Conservation (phyloP, 2,329 filamentous ascomycete genomes). For the Didymella keratinophila region DNA sequence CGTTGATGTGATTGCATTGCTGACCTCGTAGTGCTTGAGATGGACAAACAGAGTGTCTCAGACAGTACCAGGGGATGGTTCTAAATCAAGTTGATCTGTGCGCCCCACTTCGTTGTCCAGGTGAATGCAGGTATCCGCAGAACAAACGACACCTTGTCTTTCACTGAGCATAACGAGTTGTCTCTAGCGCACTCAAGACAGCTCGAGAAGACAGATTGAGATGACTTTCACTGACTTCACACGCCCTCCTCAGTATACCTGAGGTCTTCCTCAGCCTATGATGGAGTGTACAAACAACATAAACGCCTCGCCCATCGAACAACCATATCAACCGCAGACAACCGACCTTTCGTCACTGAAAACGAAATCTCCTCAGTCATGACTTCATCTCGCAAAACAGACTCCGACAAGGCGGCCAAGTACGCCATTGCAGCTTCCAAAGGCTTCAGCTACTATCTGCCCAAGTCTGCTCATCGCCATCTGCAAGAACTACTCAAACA, state of each 20-base stretch:
- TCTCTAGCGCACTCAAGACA: not conserved
- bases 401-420: not conserved
- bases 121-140: not conserved
- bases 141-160: not conserved
- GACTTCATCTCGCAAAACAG: not conserved
- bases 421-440: slow-evolving; percentile 16
- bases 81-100: not conserved
- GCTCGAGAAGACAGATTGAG: not conserved
- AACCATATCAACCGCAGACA: not conserved
- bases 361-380: not conserved
- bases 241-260: not conserved
- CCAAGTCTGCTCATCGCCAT: slow-evolving; percentile 2
- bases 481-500: not conserved
- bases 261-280: not conserved
- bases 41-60: not conserved
- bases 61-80: not conserved
- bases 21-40: not conserved
- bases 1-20: not conserved
- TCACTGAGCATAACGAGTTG: not conserved
- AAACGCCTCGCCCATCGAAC: not conserved
- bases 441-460: slow-evolving; percentile 18
- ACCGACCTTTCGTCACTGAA: not conserved
- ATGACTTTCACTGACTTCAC: not conserved
- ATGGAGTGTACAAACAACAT: not conserved
- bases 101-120: not conserved